Evolutionary conservation across 345 rosid species (phyloP), one percentile per base, ranked within the genome.

Genomic region (Xanthoceras sorbifolium): DNA sequence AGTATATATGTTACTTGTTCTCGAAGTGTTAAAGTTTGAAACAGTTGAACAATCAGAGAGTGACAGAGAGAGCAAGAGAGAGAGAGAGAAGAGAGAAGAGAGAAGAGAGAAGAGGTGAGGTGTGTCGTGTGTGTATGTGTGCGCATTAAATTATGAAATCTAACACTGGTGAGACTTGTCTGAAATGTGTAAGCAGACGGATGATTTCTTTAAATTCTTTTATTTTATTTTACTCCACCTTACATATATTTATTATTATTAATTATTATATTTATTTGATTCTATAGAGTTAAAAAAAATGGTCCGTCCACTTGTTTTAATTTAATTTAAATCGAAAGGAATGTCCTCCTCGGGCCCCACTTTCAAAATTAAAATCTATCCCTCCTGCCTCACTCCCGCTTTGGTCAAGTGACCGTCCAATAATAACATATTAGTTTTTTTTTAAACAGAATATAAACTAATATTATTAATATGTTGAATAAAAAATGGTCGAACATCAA

Each of bases 81-180:
- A 57, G 14, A 23, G 4, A 23, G 14, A 23, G n/a, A n/a, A n/a
- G n/a, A 42, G 4, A 32, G 36, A 32, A 4, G 4, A 4, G 12
- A 14, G n/a, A n/a, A n/a, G n/a, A n/a, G n/a, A n/a, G n/a, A n/a
- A n/a, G n/a, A n/a, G n/a, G n/a, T n/a, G n/a, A n/a, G n/a, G n/a
- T n/a, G n/a, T n/a, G 6, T 3, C 54, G 18, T 11, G 18, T 1
- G 55, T 38, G 6, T 2, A 61, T 5, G 52, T 23, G 17, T 29
- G 71, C 17, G 70, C 73, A 64, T 69, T 77, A 31, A 74, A 82
- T 74, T 57, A 44, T 55, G 81, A 65, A 64, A 82, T 34, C 73
- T 62, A 60, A 40, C 38, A 40, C 67, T 3, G 25, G 48, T 3
- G 9, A 26, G 17, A 0, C 46, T 40, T 40, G 54, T 55, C 75